Percentiles rank a stretch among this genome's conserved stretches.
Evolutionary conservation across 108 stramenopile species (phyloP).

Genomic region (Schizochytrium sp.): DNA sequence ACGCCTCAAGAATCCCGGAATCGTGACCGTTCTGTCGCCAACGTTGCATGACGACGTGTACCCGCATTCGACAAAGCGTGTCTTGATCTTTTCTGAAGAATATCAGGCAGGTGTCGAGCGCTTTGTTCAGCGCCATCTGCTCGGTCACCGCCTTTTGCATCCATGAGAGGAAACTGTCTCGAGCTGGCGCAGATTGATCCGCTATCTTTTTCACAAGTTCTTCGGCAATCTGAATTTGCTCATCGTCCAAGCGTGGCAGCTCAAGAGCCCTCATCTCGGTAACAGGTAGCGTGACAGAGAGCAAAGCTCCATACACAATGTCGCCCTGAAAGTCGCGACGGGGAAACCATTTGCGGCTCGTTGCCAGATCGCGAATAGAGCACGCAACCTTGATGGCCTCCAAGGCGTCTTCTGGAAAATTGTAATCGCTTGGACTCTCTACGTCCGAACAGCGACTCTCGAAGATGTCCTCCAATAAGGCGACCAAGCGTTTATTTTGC

Average conservation of each 20-base stretch:
- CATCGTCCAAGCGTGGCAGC: neutral
- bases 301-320: slow-evolving; percentile 7
- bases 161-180: neutral
- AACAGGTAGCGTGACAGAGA: neutral
- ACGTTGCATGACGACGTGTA: neutral
- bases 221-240: neutral
- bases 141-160: neutral
- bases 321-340: neutral
- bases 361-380: neutral
- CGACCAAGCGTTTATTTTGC: neutral
- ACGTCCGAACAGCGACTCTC: neutral
- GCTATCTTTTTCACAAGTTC: neutral
- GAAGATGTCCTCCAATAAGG: neutral
- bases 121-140: neutral
- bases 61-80: neutral
- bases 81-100: neutral
- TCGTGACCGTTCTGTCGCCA: neutral
- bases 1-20: neutral
- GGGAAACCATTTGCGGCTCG: neutral
- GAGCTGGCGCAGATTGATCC: neutral
- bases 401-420: neutral
- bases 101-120: neutral
- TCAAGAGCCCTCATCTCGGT: neutral
- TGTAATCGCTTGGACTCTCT: neutral
- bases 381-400: neutral